These are phyloP conservation scores for Acer negundo DNA, from an alignment of 345 rosid species.

Conservation along the genomic window DNA sequence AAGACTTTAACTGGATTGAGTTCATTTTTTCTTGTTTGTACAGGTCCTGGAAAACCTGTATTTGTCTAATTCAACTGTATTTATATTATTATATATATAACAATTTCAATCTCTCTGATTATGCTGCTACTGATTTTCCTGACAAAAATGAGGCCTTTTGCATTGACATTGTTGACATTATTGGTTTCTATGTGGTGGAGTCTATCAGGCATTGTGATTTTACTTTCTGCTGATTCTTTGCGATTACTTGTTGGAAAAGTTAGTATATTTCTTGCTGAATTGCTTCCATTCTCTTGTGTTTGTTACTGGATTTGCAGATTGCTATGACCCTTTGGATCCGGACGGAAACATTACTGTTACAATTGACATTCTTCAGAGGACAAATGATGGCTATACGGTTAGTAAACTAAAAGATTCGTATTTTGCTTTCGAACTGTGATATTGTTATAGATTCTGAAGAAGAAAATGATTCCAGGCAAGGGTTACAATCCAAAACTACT, in stretches of 20 bases:
- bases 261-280: background rate
- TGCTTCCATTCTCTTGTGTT: background rate
- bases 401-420: slow-evolving; percentile 18
- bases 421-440: background rate
- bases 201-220: slow-evolving; percentile 39
- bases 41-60: background rate
- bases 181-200: slow-evolving; percentile 30
- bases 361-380: slow-evolving; percentile 44
- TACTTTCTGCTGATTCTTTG: slow-evolving; percentile 9
- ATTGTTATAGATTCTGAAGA: background rate
- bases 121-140: background rate
- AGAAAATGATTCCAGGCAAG: slow-evolving; percentile 39
- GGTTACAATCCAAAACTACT: slow-evolving; percentile 52
- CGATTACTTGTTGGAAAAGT: background rate
- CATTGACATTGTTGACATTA: slow-evolving; percentile 6
- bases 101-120: background rate
- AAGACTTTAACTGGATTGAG: background rate
- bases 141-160: slow-evolving; percentile 26
- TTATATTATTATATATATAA: background rate
- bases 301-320: slow-evolving; percentile 39
- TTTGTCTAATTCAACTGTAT: slow-evolving; percentile 15
- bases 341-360: slow-evolving; percentile 52
- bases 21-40: slow-evolving; percentile 4
- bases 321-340: slow-evolving; percentile 70
- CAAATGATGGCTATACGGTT: slow-evolving; percentile 53